Conservation (phyloP, 2,329 filamentous ascomycete genomes). For the Talaromyces atroroseus region DNA sequence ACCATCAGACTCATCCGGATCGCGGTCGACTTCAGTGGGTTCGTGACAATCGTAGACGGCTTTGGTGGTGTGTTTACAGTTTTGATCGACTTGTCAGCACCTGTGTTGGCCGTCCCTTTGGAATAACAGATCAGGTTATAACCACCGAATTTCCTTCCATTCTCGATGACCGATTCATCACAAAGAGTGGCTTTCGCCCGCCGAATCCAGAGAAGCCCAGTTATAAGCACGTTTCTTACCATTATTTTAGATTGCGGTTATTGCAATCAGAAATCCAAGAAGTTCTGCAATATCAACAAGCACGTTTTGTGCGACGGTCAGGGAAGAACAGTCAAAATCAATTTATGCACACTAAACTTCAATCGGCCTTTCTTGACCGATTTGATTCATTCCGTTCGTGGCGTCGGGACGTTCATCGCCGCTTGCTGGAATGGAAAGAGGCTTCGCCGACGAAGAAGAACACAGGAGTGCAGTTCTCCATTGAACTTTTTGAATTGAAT, state of each 20-base stretch:
- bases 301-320: slow-evolving; percentile 65
- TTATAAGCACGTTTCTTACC: slow-evolving; percentile 85
- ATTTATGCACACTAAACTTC: slow-evolving; percentile 71
- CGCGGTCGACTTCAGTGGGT: slow-evolving; percentile 72
- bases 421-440: slow-evolving; percentile 80
- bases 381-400: slow-evolving; percentile 84
- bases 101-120: slow-evolving; percentile 87
- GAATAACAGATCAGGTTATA: slow-evolving; percentile 92
- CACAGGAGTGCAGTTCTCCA: slow-evolving; percentile 82
- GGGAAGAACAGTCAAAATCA: slow-evolving; percentile 61
- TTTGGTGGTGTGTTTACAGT: slow-evolving; percentile 98
- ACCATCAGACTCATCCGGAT: slow-evolving; percentile 43
- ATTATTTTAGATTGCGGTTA: slow-evolving; percentile 83
- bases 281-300: slow-evolving; percentile 87
- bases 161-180: slow-evolving; percentile 84
- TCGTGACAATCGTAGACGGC: slow-evolving; percentile 73
- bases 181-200: slow-evolving; percentile 65
- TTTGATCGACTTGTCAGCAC: slow-evolving; percentile 92
- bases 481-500: slow-evolving; percentile 87
- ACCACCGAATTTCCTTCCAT: slow-evolving; percentile 91
- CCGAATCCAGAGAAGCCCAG: slow-evolving; percentile 61
- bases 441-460: slow-evolving; percentile 70
- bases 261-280: slow-evolving; percentile 93
- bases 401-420: slow-evolving; percentile 78
- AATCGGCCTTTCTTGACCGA: slow-evolving; percentile 76